Conservation (phyloP, 2,329 filamentous ascomycete genomes). For the Curvularia sp. region DNA sequence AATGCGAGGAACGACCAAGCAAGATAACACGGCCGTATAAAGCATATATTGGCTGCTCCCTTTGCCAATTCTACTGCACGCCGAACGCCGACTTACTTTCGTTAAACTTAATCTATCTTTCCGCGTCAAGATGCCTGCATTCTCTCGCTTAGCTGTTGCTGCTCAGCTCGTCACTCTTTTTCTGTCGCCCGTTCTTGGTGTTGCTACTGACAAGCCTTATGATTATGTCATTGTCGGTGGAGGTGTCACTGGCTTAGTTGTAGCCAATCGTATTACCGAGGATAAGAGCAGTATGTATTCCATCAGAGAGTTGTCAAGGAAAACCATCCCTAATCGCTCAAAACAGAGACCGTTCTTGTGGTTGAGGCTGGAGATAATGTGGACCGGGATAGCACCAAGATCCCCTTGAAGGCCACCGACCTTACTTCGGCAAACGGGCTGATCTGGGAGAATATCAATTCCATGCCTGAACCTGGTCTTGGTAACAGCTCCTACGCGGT, state of each 20-base stretch:
- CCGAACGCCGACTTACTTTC: constrained; percentile 21
- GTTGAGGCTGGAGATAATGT: constrained; percentile 38
- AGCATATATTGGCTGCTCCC: constrained; percentile 20
- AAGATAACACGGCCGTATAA: constrained; percentile 26
- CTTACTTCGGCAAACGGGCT: constrained; percentile 30
- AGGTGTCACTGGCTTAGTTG: constrained; percentile 39
- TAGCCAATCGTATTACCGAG: constrained; percentile 39
- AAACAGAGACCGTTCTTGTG: constrained; percentile 35
- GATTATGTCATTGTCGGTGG: constrained; percentile 46
- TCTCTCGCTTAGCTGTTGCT: constrained; percentile 36
- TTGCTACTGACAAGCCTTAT: constrained; percentile 23
- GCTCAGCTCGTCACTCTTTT: constrained; percentile 34
- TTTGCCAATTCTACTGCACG: constrained; percentile 7
- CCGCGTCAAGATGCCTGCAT: constrained; percentile 31
- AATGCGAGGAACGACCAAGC: constrained; percentile 17
- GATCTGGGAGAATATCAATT: constrained; percentile 32
- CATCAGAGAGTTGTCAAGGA: too few relatives aligned
- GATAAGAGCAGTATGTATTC: constrained; percentile 29
- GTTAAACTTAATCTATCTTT: constrained; percentile 18
- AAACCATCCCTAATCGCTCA: constrained; percentile 5
- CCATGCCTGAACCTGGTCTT: constrained; percentile 32
- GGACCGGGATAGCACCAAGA: constrained; percentile 31
- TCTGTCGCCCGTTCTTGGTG: constrained; percentile 28
- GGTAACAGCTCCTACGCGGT: constrained; percentile 32
- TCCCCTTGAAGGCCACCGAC: constrained; percentile 38